Evolutionary conservation across 208 protist genomes (phyloP), one percentile per base, ranked within the genome.

Genomic region (Trypanosoma avium): DNA sequence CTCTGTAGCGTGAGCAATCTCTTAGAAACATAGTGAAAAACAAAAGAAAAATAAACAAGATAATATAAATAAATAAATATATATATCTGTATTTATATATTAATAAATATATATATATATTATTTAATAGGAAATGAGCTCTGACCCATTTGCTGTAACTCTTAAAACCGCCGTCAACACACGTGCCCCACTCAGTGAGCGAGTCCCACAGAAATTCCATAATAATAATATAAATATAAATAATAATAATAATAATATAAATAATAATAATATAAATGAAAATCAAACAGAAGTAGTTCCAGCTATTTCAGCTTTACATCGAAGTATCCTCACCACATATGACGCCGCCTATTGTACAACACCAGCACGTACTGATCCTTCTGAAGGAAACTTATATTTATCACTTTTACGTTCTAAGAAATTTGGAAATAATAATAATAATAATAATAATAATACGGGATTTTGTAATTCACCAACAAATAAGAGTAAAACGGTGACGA

Each of bases 101-200:
- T 9, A 65, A 50, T 54, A 70, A 17, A 61, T 19, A 45, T 30
- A 15, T 38, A 40, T 53, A 24, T 36, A 12, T 46, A 50, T 33
- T 38, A 38, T 38, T 38, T 38, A 38, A 12, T 3, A 10, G n/a
- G 26, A 53, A 45, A 62, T 69, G 38, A n/a, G 26, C 26, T 22
- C 3, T 29, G 48, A 72, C 4, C 57, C 48, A 3, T 36, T 43
- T 36, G 2, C 15, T 26, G 55, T 90, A 3, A 74, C 74, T 26
- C 62, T 81, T 9, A 95, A 92, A 60, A 88, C 86, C n/a, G 75
- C 67, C 2, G 82, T 95, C 10, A 95, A 90, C 65, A 92, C 77
- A 9, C 84, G 89, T 13, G 64, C 73, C 1, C 76, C 77, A 19
- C 61, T 95, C 21, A 61, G 69, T 27, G 75, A 72, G 4, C 83